phyloP scores from a whole-genome alignment of 1,139 yeast species.

The Geotrichum citri-aurantii region DNA sequence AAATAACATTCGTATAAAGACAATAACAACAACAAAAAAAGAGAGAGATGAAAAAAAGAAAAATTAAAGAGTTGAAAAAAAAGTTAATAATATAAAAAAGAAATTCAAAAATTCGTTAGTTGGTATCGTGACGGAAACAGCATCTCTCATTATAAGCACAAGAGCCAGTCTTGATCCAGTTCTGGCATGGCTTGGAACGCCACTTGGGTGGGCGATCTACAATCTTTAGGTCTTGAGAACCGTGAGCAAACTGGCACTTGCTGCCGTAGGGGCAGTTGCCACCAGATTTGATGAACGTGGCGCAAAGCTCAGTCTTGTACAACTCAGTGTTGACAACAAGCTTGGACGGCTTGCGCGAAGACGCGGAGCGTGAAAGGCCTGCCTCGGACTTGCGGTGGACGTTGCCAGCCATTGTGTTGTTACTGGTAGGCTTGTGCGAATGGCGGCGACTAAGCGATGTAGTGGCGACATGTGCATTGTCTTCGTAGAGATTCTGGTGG shows the following conservation, averaged over 20 bases:
- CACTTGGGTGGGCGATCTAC: conserved; percentile 78
- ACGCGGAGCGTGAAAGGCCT: neutral
- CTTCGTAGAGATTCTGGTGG: conserved; percentile 2
- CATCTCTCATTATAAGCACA: conserved; percentile 91
- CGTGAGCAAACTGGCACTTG: conserved; percentile 95
- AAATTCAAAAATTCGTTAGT: neutral
- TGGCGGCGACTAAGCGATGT: conserved; percentile 6
- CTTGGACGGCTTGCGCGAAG: conserved; percentile 20
- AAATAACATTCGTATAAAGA: neutral
- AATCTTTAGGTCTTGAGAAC: conserved; percentile 64
- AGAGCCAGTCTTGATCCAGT: conserved; percentile 75
- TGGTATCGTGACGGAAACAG: conserved; percentile 66
- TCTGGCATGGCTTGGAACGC: conserved; percentile 87
- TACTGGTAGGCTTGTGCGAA: neutral
- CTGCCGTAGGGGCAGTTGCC: conserved; percentile 75
- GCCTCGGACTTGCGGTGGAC: neutral
- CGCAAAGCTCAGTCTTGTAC: conserved; percentile 88
- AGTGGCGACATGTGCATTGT: neutral
- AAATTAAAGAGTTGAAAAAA: too few species aligned
- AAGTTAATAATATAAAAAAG: too few species aligned
- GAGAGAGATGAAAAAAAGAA: too few species aligned
- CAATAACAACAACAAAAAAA: too few species aligned
- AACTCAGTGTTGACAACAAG: conserved; percentile 57
- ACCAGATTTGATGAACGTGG: conserved; percentile 59
- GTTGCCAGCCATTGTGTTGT: conserved; percentile 3